phyloP scores from a whole-genome alignment of 2,329 filamentous ascomycete genomes.

The Fusarium liriodendri region DNA sequence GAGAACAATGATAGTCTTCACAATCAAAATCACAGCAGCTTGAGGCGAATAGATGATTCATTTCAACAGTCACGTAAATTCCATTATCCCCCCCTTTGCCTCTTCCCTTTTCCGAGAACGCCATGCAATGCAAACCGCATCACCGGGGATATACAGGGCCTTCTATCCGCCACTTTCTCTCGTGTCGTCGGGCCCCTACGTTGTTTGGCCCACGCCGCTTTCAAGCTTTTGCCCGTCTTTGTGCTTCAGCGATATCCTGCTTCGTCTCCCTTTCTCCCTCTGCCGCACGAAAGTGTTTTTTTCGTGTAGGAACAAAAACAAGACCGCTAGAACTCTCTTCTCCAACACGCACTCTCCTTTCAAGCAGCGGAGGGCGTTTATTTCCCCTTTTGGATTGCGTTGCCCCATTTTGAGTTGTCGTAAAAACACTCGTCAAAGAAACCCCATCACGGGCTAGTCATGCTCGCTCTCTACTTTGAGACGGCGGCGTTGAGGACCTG shows the following conservation, averaged over 20 bases:
- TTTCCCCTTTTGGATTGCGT: constrained; percentile 30
- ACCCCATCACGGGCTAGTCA: neutral
- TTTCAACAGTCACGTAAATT: constrained; percentile 47
- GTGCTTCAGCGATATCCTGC: constrained; percentile 27
- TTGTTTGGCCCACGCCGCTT: constrained; percentile 33
- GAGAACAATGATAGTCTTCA: constrained; percentile 26
- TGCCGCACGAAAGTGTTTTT: neutral
- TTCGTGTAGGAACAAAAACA: neutral
- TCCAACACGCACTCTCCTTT: constrained; percentile 1
- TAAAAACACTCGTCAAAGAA: constrained; percentile 37
- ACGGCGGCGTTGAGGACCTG: constrained; percentile 86
- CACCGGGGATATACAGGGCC: constrained; percentile 47
- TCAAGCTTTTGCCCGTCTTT: constrained; percentile 22
- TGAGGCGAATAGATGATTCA: constrained; percentile 41
- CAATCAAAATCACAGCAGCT: neutral
- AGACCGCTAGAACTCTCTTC: neutral
- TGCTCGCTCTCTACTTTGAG: constrained; percentile 56
- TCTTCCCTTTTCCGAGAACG: constrained; percentile 50
- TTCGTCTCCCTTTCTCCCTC: neutral
- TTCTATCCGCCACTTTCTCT: constrained; percentile 34
- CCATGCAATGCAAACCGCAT: constrained; percentile 55
- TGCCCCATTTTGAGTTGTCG: constrained; percentile 36
- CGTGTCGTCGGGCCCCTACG: constrained; percentile 18
- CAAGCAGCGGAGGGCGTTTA: constrained; percentile 36
- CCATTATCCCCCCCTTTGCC: constrained; percentile 47